Base-by-base conservation (phyloP, 2,329 filamentous ascomycete genomes). In the Xenoacremonium recifei region DNA sequence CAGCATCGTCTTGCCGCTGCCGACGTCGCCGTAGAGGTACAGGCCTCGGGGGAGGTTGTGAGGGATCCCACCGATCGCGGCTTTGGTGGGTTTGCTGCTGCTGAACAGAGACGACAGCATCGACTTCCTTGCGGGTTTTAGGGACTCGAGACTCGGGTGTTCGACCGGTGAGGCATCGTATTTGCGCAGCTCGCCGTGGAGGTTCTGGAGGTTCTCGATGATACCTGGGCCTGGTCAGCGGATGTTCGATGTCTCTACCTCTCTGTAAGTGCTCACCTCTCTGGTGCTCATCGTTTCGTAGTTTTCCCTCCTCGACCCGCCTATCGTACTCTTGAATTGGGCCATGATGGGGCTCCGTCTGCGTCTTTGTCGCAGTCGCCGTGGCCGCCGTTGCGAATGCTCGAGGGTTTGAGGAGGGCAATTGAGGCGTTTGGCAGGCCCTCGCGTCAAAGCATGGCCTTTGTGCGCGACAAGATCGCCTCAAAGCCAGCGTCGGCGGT, bases 1-100 rank as follows among this genome's bases (percentile, higher is more conserved):
- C 61, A 99, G 75, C 93, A 99, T 99, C 3, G 93, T 99, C 76
- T 99, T 99, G 48, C 93, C 93, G 58, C 89, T 95, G 30, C 93
- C 93, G 3, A 99, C 93, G 63, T 99, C 93, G 44, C 93, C 93
- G 59, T 88, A 96, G 65, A 99, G 85, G 66, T 99, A 99, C 21
- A 99, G 69, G 1, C 93, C 93, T 52, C 89, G 86, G 0, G 93
- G 93, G 1, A 96, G 73, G 49, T 85, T 76, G n/a, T 76, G 67
- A 1, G 89, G 83, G 17, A 95, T 86, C 5, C 69, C 65, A 38
- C 68, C 66, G 13, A 75, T 67, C 53, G 65, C 49, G 44, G 64
- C 42, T 57, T 65, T 49, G 41, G 60, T 42, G 55, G 67, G 53
- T 54, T 64, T 45, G 54, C 66, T 66, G 11, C 69, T 64, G 11